Evolutionary conservation across 2,329 filamentous ascomycete species (phyloP).

Genomic region (Apiospora hydei): DNA sequence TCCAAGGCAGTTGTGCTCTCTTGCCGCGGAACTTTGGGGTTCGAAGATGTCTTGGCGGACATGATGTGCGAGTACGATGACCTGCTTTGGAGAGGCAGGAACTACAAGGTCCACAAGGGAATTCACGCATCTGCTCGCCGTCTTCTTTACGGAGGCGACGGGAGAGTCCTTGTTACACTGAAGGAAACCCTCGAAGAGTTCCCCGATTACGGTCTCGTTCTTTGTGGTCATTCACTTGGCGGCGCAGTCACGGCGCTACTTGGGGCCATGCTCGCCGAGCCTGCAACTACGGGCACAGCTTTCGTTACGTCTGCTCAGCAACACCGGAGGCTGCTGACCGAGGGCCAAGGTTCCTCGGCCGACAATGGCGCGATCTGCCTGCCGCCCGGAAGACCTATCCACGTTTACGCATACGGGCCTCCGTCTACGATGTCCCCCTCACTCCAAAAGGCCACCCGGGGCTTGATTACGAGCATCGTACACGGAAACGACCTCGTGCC

Average conservation of each 20-base stretch:
- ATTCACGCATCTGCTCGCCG: conserved; percentile 75
- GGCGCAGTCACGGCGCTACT: conserved; percentile 74
- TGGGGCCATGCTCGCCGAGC: conserved; percentile 74
- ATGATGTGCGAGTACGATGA: conserved; percentile 78
- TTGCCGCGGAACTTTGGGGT: conserved; percentile 74
- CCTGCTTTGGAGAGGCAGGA: conserved; percentile 66
- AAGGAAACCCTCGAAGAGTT: conserved; percentile 71
- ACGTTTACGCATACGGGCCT: conserved; percentile 81
- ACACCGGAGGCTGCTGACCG: conserved; percentile 50
- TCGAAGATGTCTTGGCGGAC: conserved; percentile 76
- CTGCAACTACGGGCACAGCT: conserved; percentile 59
- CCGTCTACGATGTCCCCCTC: conserved; percentile 76
- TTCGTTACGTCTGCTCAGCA: conserved; percentile 68
- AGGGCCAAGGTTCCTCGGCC: conserved; percentile 33
- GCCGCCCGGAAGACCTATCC: conserved; percentile 73
- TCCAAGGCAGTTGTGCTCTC: conserved; percentile 77
- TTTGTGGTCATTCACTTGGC: conserved; percentile 74
- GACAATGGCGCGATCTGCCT: conserved; percentile 54
- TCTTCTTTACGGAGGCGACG: conserved; percentile 71
- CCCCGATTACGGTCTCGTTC: conserved; percentile 72
- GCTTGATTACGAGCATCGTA: conserved; percentile 77
- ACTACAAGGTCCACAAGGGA: conserved; percentile 77
- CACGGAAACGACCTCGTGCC: conserved; percentile 79
- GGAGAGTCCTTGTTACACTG: conserved; percentile 70
- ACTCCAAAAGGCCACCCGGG: conserved; percentile 73